Base-by-base conservation (phyloP, 768 basidiomycete genomes). In the Hydnomerulius pinastri region DNA sequence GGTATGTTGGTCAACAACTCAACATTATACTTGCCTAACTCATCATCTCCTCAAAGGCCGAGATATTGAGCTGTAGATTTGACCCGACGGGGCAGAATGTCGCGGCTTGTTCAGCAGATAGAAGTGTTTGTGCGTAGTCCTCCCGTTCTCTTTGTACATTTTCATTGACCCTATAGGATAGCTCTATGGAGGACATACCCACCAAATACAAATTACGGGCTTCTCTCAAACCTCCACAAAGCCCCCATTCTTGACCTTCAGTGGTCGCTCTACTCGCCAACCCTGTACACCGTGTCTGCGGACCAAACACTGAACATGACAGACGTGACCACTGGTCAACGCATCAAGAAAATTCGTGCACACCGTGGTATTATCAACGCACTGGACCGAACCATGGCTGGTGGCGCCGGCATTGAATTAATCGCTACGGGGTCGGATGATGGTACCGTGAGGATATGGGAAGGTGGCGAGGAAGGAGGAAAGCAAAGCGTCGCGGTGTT, bases 1-100 rank as follows among this genome's bases (percentile, higher is more conserved):
- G 42, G 90, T 95, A 70, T 61, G 88, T 74, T 20, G 21, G 3
- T 1, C 21, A 2, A 12, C 17, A 21, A 15, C 8, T 21, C n/a
- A 21, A 6, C 24, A 11, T 49, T 4, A 10, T 60, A 11, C 12
- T 17, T 9, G 9, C 20, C 47, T 9, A 21, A 6, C 40, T 51
- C 15, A 47, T 27, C 7, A 6, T 25, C 21, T 12, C 38, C 23
- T 18, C 35, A 42, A 9, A 89, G 87, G 85, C 77, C 7, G 97
- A 99, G 73, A 91, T 98, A 54, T 56, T 95, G 55, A 90, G 90
- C 58, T 92, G 93, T 73, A 81, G 92, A 58, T 98, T 98, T 65
- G 92, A 96, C 62, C 92, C 94, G 12, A 88, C 88, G 2, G 97
- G 97, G 4, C 87, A 95, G 67, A 91, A 90, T 57, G 84, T 98